Percentiles rank a stretch among this genome's conserved stretches.
Evolutionary conservation across 2,329 filamentous ascomycete species (phyloP).

Genomic region (Nemania diffusa): DNA sequence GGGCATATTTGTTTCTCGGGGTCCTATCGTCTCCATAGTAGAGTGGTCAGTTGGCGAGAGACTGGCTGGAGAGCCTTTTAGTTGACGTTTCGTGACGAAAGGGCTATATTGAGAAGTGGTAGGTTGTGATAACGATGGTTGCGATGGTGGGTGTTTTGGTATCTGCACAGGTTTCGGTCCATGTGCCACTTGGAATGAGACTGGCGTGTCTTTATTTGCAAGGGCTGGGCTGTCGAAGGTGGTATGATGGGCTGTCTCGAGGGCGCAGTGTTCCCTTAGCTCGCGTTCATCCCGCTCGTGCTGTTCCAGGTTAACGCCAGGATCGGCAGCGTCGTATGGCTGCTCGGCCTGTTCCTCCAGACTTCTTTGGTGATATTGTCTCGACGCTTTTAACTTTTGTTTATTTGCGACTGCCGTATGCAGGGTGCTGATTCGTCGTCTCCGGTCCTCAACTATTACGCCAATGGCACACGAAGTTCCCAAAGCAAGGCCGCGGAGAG

Average conservation of each 20-base stretch:
- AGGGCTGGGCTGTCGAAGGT: not conserved
- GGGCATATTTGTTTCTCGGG: not conserved
- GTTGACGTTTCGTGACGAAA: not conserved
- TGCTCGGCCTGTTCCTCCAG: constrained; percentile 30
- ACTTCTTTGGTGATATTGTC: constrained; percentile 43
- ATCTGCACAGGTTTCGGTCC: not conserved
- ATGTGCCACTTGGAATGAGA: not conserved
- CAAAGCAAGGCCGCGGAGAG: constrained; percentile 65
- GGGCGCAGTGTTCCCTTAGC: not conserved
- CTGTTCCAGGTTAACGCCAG: constrained; percentile 36
- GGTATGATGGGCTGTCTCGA: not conserved
- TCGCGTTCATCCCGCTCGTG: constrained; percentile 25
- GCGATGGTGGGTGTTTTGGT: not conserved
- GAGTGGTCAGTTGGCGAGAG: too few relatives aligned
- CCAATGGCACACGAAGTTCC: constrained; percentile 68
- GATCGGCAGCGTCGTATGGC: constrained; percentile 35
- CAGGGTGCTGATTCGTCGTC: constrained; percentile 63
- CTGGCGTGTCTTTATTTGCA: not conserved
- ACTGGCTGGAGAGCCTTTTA: not conserved
- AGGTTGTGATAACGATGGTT: not conserved
- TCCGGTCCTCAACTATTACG: constrained; percentile 65
- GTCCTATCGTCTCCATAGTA: not conserved
- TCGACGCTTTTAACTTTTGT: constrained; percentile 59
- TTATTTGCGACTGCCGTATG: constrained; percentile 63
- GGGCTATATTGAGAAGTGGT: not conserved